Evolutionary conservation across 371 early-diverging fungal genomes (phyloP).

Genomic region (Mortierella sp.): DNA sequence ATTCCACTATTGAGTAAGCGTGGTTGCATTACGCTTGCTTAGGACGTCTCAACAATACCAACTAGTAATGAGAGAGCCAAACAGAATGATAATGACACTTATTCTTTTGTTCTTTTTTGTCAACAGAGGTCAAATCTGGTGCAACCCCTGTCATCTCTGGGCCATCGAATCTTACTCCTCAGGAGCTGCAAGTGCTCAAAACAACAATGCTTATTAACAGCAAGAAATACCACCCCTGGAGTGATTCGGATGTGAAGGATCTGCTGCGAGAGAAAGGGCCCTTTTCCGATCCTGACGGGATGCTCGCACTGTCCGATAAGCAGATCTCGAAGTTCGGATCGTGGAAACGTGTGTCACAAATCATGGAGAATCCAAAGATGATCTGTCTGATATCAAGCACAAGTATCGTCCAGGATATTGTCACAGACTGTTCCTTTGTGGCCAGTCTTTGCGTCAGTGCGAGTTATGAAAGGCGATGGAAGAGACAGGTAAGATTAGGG

Average conservation of each 20-base stretch:
- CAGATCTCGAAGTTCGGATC: conserved; percentile 79
- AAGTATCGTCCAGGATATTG: conserved; percentile 79
- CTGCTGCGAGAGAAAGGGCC: conserved; percentile 47
- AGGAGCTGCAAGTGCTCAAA: conserved; percentile 46
- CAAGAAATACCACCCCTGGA: conserved; percentile 53
- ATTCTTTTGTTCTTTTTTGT: too few relatives aligned
- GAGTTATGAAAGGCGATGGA: conserved; percentile 82
- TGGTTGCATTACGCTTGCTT: background rate
- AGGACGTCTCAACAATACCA: too few relatives aligned
- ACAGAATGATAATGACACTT: too few relatives aligned
- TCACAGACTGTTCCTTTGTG: conserved; percentile 95
- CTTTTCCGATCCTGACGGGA: conserved; percentile 77
- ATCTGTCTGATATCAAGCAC: conserved; percentile 72
- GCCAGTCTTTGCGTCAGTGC: conserved; percentile 91
- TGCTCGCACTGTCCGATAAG: conserved; percentile 76
- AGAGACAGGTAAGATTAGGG: conserved; percentile 66
- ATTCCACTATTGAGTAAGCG: conserved; percentile 28
- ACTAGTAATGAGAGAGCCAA: too few relatives aligned
- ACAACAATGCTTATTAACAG: conserved; percentile 52
- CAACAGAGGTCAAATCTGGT: conserved; percentile 26
- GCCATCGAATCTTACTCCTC: conserved; percentile 42
- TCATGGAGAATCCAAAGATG: conserved; percentile 75
- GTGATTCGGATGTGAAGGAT: conserved; percentile 46
- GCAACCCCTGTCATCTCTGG: conserved; percentile 36
- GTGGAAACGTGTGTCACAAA: conserved; percentile 85